These are phyloP conservation scores for Metahyphopichia silvanorum DNA, from an alignment of 805 yeast species.

Conservation along the genomic window DNA sequence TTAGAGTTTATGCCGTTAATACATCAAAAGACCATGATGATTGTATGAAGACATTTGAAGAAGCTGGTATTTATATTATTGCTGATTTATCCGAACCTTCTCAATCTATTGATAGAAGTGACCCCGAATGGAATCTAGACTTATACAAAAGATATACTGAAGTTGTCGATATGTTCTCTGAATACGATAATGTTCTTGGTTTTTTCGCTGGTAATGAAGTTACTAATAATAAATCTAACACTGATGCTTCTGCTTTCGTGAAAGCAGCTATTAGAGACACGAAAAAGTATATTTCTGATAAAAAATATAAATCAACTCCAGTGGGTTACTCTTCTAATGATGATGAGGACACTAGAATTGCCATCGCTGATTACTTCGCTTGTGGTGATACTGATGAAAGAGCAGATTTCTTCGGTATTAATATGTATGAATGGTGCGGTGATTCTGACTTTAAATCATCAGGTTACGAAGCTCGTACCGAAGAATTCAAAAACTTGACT, in stretches of 20 bases:
- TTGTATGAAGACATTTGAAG: conserved; percentile 65
- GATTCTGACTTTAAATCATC: conserved; percentile 32
- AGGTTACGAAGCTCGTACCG: conserved; percentile 34
- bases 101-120: conserved; percentile 26
- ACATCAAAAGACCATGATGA: conserved; percentile 66
- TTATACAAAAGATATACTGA: conserved; percentile 24
- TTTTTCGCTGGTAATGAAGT: conserved; percentile 44
- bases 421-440: conserved; percentile 43
- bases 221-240: conserved; percentile 21
- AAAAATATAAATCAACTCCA: conserved; percentile 31
- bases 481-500: conserved; percentile 23
- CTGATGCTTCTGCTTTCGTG: conserved; percentile 32
- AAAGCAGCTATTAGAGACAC: conserved; percentile 35
- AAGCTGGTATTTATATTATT: conserved; percentile 33
- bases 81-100: conserved; percentile 36
- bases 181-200: conserved; percentile 34
- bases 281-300: conserved; percentile 22
- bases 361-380: conserved; percentile 27
- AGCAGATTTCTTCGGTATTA: conserved; percentile 36
- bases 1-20: conserved; percentile 86
- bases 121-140: conserved; percentile 35
- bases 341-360: conserved; percentile 26
- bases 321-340: conserved; percentile 41
- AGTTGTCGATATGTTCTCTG: conserved; percentile 31
- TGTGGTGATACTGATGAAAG: conserved; percentile 20